These are phyloP conservation scores for Apiospora malaysiana DNA, from an alignment of 2,329 filamentous ascomycete species.

Conservation along the genomic window DNA sequence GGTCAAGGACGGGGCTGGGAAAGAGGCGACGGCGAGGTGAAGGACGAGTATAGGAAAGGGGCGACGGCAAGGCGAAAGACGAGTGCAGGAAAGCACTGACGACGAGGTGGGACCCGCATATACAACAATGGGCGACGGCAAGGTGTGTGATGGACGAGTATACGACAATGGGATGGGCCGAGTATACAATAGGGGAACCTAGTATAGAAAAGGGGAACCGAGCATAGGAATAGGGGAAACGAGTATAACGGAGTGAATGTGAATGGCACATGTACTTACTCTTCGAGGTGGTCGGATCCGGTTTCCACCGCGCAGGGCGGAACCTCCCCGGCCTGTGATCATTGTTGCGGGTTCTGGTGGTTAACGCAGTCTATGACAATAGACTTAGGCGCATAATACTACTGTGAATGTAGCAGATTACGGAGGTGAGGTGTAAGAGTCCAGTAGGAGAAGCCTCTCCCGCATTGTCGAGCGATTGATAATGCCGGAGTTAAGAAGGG, in stretches of 20 bases:
- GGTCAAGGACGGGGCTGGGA: neutral
- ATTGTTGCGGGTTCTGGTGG: conserved; percentile 27
- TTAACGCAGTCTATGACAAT: neutral
- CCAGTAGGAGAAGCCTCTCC: conserved; percentile 14
- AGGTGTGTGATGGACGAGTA: neutral
- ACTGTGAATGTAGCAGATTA: neutral
- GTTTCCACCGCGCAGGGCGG: conserved; percentile 34
- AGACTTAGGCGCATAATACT: conserved; percentile 5
- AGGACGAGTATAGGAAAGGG: neutral
- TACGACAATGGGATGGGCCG: neutral
- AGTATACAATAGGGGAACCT: neutral
- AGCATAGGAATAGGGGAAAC: neutral
- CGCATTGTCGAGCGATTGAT: neutral
- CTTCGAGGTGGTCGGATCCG: conserved; percentile 41
- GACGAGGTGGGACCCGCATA: neutral
- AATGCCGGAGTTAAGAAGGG: neutral
- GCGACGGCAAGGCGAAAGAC: neutral
- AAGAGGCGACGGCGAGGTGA: no score
- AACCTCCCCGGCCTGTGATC: conserved; percentile 42
- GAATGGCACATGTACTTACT: conserved; percentile 31
- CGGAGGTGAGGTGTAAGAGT: neutral
- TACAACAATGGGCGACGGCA: neutral
- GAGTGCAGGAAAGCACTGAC: neutral
- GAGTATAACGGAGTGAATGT: neutral
- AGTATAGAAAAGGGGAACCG: neutral